Percentiles rank a stretch among this genome's conserved stretches.
Evolutionary conservation across 345 rosid genomes (phyloP).

Genomic region (Balakata baccata): DNA sequence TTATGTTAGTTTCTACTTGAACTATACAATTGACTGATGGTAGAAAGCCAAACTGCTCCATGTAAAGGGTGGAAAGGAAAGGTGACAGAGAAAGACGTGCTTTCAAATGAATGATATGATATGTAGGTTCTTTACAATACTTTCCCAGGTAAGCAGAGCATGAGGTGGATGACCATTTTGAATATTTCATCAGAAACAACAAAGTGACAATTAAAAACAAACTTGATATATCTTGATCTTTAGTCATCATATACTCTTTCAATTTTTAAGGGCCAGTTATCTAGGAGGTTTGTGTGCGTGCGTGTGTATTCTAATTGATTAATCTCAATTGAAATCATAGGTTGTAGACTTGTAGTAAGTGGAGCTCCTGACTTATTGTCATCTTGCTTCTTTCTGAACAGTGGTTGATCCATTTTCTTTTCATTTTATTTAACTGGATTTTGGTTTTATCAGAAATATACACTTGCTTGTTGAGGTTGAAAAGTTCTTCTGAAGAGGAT

Average conservation of each 20-base stretch:
- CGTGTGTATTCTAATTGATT: background rate
- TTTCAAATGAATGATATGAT: background rate
- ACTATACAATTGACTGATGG: background rate
- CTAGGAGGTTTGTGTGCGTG: background rate
- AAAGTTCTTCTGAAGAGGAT: slow-evolving; percentile 27
- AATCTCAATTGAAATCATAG: background rate
- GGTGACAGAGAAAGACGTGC: background rate
- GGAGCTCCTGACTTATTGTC: background rate
- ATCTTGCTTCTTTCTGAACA: slow-evolving; percentile 1
- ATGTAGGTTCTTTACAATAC: background rate
- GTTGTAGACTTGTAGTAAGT: background rate
- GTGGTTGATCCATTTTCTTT: background rate
- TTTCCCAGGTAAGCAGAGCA: background rate
- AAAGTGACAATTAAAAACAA: background rate
- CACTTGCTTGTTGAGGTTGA: slow-evolving; percentile 26
- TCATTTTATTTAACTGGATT: background rate
- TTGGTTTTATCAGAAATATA: slow-evolving; percentile 20
- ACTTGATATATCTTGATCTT: background rate
- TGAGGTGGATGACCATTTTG: background rate
- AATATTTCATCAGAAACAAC: background rate
- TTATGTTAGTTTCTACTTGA: background rate
- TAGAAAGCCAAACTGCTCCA: background rate
- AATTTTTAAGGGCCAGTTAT: background rate
- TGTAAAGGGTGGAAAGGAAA: background rate
- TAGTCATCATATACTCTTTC: background rate